Base-by-base conservation (phyloP, 371 early-diverging fungal species). In the Blakeslea trispora region DNA sequence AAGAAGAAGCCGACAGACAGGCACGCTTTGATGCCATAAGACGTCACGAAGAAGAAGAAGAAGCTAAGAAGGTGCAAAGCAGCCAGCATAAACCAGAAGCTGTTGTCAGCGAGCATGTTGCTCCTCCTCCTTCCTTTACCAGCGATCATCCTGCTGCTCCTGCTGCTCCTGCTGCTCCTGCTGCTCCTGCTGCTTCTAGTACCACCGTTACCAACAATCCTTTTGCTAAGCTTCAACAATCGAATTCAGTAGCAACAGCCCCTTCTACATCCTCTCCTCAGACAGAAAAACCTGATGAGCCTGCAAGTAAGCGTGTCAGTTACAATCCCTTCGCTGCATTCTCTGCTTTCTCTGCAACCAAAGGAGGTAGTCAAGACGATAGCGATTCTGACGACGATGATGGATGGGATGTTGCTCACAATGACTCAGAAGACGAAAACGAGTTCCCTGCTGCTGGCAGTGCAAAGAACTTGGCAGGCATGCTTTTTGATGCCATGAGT, bases 321-420 rank as follows among this genome's bases (percentile, higher is more conserved):
- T 80, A 80, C 50, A 80, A 80, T 63, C 80, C 80, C 6, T 80
- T 80, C 57, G 75, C 75, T 23, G 59, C 79, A 14, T 73, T 72
- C 39, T 73, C 79, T 51, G 79, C 79, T 18, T 73, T 74, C 40
- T 67, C 71, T 42, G 77, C 77, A 15, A 72, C 80, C 14, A 68
- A 68, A 42, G 70, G 61, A 6, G 50, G 57, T 23, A 51, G 59
- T 18, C 54, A 68, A 5, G 66, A 64, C 31, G 75, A 72, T 44
- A 59, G 61, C 3, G 74, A 71, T 42, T 64, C 64, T 15, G 74
- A 76, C 32, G 64, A 76, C 32, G 64, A 68, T 24, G 75, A 75
- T 47, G 71, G 72, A 47, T 72, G 75, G 69, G 73, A 68, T 45
- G 69, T 56, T 52, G 65, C 57, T 14, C 54, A 71, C 43, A 66